Evolutionary conservation across 2,329 filamentous ascomycete species (phyloP).

Genomic region (Hypoxylon sp.): DNA sequence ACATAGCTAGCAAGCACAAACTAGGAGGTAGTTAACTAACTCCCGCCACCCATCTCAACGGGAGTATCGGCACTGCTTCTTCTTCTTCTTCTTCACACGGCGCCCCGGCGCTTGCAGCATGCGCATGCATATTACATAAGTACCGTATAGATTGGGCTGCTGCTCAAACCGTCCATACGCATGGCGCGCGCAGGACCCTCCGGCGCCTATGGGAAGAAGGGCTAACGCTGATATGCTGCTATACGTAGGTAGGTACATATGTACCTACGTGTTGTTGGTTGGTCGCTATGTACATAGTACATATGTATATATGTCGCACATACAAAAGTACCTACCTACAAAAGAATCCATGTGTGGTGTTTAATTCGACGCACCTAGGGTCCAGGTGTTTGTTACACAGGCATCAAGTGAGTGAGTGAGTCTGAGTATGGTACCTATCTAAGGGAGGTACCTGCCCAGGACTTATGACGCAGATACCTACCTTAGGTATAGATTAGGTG

Average conservation of each 20-base stretch:
- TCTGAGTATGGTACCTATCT: no score
- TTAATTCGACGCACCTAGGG: conserved; percentile 1
- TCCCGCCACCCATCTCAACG: neutral
- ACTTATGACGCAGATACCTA: neutral
- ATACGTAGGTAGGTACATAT: no score
- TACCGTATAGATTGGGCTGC: neutral
- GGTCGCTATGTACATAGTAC: no score
- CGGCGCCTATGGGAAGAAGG: neutral
- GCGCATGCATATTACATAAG: neutral
- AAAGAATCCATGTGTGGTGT: no score
- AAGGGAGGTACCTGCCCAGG: neutral
- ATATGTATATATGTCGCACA: no score
- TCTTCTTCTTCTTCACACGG: neutral
- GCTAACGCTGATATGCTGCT: no score
- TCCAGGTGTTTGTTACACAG: neutral
- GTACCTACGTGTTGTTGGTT: neutral
- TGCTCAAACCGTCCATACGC: neutral
- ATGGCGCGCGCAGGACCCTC: neutral
- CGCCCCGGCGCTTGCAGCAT: neutral
- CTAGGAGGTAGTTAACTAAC: no score
- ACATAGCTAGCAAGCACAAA: neutral
- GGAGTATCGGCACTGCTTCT: neutral
- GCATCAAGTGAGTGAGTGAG: neutral
- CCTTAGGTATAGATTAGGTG: neutral
- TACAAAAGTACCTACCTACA: no score